These are phyloP conservation scores for Lippia alba DNA, from an alignment of 305 asterid species.

Conservation along the genomic window DNA sequence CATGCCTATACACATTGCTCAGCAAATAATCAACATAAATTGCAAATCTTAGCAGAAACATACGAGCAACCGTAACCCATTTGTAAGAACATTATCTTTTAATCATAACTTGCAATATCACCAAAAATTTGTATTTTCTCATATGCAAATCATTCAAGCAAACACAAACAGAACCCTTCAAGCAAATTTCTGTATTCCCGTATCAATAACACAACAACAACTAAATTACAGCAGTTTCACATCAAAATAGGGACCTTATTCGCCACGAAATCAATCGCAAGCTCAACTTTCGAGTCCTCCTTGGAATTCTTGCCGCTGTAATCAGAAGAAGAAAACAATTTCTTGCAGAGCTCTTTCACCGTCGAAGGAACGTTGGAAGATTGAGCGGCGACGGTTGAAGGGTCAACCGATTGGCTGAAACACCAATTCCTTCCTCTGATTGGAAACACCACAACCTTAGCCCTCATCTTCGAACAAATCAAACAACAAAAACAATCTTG, in stretches of 20 bases:
- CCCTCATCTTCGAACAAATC: constrained; percentile 56
- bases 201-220: neutral
- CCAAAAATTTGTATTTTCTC: neutral
- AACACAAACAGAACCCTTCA: constrained; percentile 24
- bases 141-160: neutral
- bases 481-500: neutral
- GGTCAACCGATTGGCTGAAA: constrained; percentile 75
- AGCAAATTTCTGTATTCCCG: neutral
- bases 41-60: neutral
- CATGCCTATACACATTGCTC: constrained; percentile 10
- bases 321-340: constrained; percentile 41
- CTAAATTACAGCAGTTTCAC: neutral
- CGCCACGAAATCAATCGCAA: constrained; percentile 73
- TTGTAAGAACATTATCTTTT: neutral
- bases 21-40: neutral
- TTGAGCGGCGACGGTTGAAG: constrained; percentile 46
- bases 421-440: constrained; percentile 94
- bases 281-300: constrained; percentile 57
- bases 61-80: neutral
- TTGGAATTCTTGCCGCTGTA: constrained; percentile 29
- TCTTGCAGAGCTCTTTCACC: constrained; percentile 64
- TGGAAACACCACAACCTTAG: constrained; percentile 83
- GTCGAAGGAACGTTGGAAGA: constrained; percentile 76
- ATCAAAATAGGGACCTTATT: constrained; percentile 56
- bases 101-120: neutral